Percentiles rank a stretch among this genome's conserved stretches.
phyloP scores from a whole-genome alignment of 2,329 filamentous ascomycete genomes.

The Xylariaceae sp. region DNA sequence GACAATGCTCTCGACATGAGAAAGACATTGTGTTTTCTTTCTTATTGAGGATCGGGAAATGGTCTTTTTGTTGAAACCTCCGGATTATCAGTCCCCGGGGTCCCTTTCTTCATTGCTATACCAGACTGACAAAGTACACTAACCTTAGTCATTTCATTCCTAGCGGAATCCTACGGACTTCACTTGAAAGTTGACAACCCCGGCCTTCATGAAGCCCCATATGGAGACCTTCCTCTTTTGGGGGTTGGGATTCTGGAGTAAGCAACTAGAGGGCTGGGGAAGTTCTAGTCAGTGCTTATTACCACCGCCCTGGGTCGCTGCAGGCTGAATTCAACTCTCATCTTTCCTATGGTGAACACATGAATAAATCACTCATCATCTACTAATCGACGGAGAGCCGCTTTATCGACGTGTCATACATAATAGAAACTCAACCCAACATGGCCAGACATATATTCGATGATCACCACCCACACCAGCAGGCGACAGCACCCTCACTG shows the following conservation, averaged over 20 bases:
- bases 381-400: neutral
- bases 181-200: too few relatives aligned
- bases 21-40: neutral
- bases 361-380: neutral
- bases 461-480: neutral
- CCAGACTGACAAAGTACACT: neutral
- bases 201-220: too few relatives aligned
- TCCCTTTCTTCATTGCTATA: neutral
- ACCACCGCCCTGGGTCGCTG: too few relatives aligned
- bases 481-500: neutral
- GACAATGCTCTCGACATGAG: neutral
- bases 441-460: conserved; percentile 24
- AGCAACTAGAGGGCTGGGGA: too few relatives aligned
- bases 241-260: too few relatives aligned
- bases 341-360: too few relatives aligned
- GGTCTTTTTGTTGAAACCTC: neutral
- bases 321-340: too few relatives aligned
- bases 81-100: neutral
- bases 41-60: neutral
- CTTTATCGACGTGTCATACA: neutral
- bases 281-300: too few relatives aligned
- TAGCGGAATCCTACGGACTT: neutral
- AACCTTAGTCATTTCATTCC: too few relatives aligned
- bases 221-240: conserved; percentile 14
- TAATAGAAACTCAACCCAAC: neutral